A percentile compares a stretch with the other conserved stretches of the same genome.
These are phyloP conservation scores for Ascochyta lentis DNA, from an alignment of 2,329 filamentous ascomycete species.

Conservation along the genomic window DNA sequence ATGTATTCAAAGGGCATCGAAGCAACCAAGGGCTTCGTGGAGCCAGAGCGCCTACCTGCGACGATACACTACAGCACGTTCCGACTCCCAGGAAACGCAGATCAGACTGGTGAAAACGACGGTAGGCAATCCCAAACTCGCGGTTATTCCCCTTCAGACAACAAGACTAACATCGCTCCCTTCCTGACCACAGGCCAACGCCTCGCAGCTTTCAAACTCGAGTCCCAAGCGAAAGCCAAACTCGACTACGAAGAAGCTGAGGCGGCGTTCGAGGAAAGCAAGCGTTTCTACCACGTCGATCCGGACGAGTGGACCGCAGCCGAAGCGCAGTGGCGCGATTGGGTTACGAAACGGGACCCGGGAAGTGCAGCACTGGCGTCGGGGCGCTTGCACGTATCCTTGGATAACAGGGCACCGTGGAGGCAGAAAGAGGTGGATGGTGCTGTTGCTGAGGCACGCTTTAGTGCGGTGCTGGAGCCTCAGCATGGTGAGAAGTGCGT, in stretches of 20 bases:
- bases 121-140: background rate
- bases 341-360: background rate
- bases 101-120: background rate
- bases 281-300: background rate
- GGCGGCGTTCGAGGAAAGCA: background rate
- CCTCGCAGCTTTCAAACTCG: background rate
- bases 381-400: background rate
- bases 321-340: background rate
- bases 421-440: background rate
- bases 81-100: background rate
- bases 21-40: fast-evolving
- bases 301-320: background rate
- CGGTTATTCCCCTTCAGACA: background rate
- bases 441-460: background rate
- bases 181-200: background rate
- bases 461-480: background rate
- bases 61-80: background rate
- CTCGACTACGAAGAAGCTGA: background rate
- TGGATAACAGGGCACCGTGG: background rate
- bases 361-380: background rate
- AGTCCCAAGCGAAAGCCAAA: no score
- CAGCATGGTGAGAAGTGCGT: slow-evolving; percentile 1
- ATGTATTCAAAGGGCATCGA: background rate
- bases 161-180: background rate
- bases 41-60: no score